These are phyloP conservation scores for Corymbia citriodora DNA, from an alignment of 441 rosid species.

Conservation along the genomic window DNA sequence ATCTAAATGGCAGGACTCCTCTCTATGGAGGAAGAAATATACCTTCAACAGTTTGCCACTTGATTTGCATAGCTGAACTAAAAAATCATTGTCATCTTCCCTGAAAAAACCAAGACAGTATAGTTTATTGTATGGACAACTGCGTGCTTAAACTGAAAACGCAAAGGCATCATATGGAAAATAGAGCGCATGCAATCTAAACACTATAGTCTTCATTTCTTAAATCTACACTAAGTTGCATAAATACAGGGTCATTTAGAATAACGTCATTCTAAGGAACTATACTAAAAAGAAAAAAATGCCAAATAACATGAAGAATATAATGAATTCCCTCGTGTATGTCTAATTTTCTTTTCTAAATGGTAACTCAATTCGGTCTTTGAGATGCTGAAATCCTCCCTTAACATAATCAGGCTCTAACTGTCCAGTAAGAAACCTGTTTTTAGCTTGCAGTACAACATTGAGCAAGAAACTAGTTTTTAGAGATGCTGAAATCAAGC, in stretches of 20 bases:
- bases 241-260: not conserved
- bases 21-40: constrained; percentile 1
- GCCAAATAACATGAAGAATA: not conserved
- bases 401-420: not conserved
- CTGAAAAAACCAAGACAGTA: constrained; percentile 24
- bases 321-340: not conserved
- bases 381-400: not conserved
- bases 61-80: constrained; percentile 73
- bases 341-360: not conserved
- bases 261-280: not conserved
- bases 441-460: not conserved
- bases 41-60: constrained; percentile 87
- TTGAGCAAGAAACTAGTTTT: not conserved
- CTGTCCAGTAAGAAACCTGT: not conserved
- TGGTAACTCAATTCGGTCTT: not conserved
- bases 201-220: not conserved
- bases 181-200: not conserved
- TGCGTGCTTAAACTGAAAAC: not conserved
- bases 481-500: not conserved
- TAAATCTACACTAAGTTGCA: not conserved
- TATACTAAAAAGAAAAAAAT: not conserved
- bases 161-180: not conserved
- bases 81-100: constrained; percentile 81
- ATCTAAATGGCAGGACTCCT: not conserved
- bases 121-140: not conserved